These are phyloP conservation scores for Ceratocystis smalleyi DNA, from an alignment of 2,329 filamentous ascomycete genomes.

Conservation along the genomic window DNA sequence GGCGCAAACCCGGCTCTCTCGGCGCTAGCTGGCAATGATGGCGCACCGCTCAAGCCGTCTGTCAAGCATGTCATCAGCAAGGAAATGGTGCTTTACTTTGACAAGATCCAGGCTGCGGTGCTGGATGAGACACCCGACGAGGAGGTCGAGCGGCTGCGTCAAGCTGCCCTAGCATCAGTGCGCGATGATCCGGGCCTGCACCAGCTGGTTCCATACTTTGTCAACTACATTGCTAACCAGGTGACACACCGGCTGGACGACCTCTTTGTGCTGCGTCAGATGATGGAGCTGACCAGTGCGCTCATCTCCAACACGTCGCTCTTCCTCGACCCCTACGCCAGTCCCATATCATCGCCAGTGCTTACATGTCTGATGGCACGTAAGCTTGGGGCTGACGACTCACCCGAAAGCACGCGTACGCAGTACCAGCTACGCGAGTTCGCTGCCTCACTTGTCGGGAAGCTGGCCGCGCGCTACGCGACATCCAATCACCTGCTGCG, in stretches of 20 bases:
- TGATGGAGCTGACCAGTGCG: constrained; percentile 79
- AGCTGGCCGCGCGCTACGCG: constrained; percentile 68
- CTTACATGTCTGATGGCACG: constrained; percentile 75
- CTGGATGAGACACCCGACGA: constrained; percentile 79
- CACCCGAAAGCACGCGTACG: constrained; percentile 38
- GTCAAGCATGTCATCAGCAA: constrained; percentile 95
- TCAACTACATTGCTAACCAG: constrained; percentile 89
- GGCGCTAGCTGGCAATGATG: constrained; percentile 42
- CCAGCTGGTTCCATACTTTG: constrained; percentile 90
- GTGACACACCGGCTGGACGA: constrained; percentile 89
- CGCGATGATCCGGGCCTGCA: constrained; percentile 83
- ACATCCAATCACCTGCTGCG: constrained; percentile 68
- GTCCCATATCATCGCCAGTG: constrained; percentile 63
- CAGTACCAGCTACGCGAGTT: constrained; percentile 74
- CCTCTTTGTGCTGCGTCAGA: constrained; percentile 72
- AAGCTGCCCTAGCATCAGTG: constrained; percentile 72
- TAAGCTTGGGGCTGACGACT: constrained; percentile 50
- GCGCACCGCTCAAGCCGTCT: constrained; percentile 57
- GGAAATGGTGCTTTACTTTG: constrained; percentile 91
- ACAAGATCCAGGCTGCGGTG: constrained; percentile 80
- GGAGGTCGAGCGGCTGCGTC: constrained; percentile 52
- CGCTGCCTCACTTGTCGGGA: constrained; percentile 64
- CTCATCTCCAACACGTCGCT: constrained; percentile 71
- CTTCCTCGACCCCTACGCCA: constrained; percentile 49
- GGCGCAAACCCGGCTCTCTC: constrained; percentile 67